Conservation (phyloP, 176 grass and related monocot genomes). For the Ampelocalamus luodianensis region DNA sequence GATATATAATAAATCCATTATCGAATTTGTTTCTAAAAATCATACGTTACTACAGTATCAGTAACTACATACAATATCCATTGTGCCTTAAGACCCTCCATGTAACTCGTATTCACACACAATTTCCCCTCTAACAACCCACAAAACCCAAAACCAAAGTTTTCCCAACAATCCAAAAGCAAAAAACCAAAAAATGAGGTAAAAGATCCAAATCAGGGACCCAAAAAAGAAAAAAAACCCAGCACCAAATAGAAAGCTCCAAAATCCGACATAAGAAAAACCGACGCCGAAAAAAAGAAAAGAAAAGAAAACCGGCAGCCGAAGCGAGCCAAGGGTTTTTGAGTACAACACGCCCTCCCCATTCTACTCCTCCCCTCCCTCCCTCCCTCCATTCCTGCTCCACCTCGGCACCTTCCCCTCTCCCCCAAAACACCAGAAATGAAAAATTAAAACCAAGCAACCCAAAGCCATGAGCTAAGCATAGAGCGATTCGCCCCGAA, state of each 20-base stretch:
- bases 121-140: not conserved
- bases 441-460: not conserved
- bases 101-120: rapidly evolving
- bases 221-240: not conserved
- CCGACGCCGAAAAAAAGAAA: slow-evolving; percentile 17
- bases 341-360: slow-evolving; percentile 17
- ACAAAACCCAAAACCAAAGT: not conserved
- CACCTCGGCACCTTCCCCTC: too few species aligned
- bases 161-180: not conserved
- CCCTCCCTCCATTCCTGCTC: not conserved
- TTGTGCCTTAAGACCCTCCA: rapidly evolving
- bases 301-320: not conserved
- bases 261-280: slow-evolving; percentile 36
- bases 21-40: rapidly evolving
- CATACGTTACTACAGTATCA: not conserved
- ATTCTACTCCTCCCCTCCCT: not conserved
- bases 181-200: not conserved
- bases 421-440: not conserved
- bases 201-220: not conserved
- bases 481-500: not conserved
- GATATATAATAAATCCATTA: not conserved
- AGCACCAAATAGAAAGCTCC: slow-evolving; percentile 4
- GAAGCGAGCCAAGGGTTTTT: slow-evolving; percentile 55
- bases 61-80: rapidly evolving
- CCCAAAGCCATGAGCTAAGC: not conserved